Evolutionary conservation across 2,329 filamentous ascomycete species (phyloP).

Genomic region (Nannizziopsis barbatae): DNA sequence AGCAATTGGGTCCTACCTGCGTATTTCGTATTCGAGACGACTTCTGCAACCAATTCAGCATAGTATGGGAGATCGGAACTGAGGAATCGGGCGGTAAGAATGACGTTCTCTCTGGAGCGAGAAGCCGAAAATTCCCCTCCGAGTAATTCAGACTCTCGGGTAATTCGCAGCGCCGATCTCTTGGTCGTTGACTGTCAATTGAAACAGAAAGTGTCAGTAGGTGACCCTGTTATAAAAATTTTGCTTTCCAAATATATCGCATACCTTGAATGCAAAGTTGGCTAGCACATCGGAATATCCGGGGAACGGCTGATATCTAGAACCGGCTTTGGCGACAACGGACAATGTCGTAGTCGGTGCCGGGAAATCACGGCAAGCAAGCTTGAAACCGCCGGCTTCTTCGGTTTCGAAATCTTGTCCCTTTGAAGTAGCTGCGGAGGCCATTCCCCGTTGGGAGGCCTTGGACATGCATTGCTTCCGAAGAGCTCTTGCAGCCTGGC

Average conservation of each 20-base stretch:
- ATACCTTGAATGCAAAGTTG: slow-evolving; percentile 95
- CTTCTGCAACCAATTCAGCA: slow-evolving; percentile 86
- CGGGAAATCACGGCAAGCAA: slow-evolving; percentile 78
- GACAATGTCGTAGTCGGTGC: slow-evolving; percentile 85
- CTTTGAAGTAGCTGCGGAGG: slow-evolving; percentile 55
- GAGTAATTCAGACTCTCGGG: slow-evolving; percentile 87
- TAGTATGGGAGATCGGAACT: slow-evolving; percentile 95
- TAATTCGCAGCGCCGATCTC: slow-evolving; percentile 83
- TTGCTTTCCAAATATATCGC: slow-evolving; percentile 16
- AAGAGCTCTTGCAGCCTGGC: slow-evolving; percentile 52
- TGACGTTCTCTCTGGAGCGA: slow-evolving; percentile 85
- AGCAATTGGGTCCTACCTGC: slow-evolving; percentile 40
- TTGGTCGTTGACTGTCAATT: slow-evolving; percentile 63
- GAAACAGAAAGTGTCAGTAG: slow-evolving; percentile 8
- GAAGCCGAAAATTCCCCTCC: slow-evolving; percentile 79
- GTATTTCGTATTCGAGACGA: slow-evolving; percentile 79
- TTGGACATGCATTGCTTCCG: slow-evolving; percentile 49
- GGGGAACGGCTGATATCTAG: slow-evolving; percentile 79
- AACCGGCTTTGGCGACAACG: slow-evolving; percentile 86
- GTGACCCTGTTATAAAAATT: slow-evolving; percentile 2
- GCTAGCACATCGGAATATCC: slow-evolving; percentile 83
- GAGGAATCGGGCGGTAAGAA: slow-evolving; percentile 90
- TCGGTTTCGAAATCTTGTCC: slow-evolving; percentile 80
- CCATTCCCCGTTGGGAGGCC: slow-evolving; percentile 50
- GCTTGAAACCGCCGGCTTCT: slow-evolving; percentile 79